Evolutionary conservation across 1,284 basidiomycete genomes (phyloP), one percentile per base, ranked within the genome.

Genomic region (Mycena sp.): DNA sequence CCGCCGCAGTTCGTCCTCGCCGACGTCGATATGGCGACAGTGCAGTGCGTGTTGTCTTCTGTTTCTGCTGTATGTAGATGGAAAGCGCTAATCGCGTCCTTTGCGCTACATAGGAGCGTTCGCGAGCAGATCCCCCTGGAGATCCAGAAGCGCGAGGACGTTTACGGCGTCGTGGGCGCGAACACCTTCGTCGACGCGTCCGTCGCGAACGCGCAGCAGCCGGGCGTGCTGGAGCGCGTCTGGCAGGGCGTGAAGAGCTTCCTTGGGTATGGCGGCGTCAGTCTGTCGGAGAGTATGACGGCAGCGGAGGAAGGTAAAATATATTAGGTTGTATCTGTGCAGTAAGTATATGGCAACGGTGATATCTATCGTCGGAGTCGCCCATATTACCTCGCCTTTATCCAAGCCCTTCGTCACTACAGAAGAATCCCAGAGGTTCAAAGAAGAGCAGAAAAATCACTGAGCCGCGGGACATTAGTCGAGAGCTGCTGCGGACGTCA

Each of bases 101-200:
- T 35, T 14, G 32, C 32, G 37, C 1, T 14, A 4, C 23, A 12
- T 55, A 67, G 65, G 59, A 64, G 65, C 55, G 65, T 67, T 35
- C 61, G 65, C 6, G 62, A 67, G 26, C 65, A 67, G 44, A 64
- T 67, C 11, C 65, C 65, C 1, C 62, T 67, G 35, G 65, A 35
- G 23, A 58, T 67, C 10, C 65, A 67, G 41, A 67, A 67, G 41
- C 61, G 65, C 26, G 62, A 67, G 16, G 62, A 67, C 30, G 30
- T 67, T 9, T 67, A 67, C 46, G 64, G 64, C n/a, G 64, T 66
- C 14, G 64, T 66, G 12, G 64, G 64, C 26, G 51, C 60, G 29
- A 23, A 64, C 53, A 38, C 59, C 4, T 41, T 58, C 17, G 17
- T 29, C 21, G 41, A 38, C n/a, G 19, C 40, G 6, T 41, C 43